phyloP scores from a whole-genome alignment of 805 yeast species.

The Clavispora santaluciae region DNA sequence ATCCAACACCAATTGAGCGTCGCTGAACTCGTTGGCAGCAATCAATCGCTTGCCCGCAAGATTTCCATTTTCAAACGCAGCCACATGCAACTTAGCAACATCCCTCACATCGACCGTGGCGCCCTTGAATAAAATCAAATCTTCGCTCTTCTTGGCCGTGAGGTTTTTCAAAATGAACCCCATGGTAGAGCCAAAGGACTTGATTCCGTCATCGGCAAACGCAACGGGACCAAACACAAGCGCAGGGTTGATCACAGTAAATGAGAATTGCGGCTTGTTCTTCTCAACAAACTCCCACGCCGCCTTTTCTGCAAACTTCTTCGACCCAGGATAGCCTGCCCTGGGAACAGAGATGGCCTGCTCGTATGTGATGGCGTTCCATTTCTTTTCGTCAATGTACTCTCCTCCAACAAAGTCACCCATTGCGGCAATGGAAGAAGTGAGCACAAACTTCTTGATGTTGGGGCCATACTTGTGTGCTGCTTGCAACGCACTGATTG shows the following conservation, averaged over 20 bases:
- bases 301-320: conserved; percentile 9
- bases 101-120: conserved; percentile 18
- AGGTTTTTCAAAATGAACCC: conserved; percentile 1
- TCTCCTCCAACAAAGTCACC: neutral
- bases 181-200: conserved; percentile 22
- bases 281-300: conserved; percentile 49
- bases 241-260: conserved; percentile 41
- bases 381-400: conserved; percentile 18
- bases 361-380: conserved; percentile 53
- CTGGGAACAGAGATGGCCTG: conserved; percentile 16
- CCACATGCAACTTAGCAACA: conserved; percentile 15
- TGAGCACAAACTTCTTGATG: conserved; percentile 8
- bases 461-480: conserved; percentile 8
- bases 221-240: conserved; percentile 50
- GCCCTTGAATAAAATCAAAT: neutral
- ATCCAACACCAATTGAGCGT: conserved; percentile 17
- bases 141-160: neutral
- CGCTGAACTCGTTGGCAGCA: conserved; percentile 15
- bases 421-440: conserved; percentile 13
- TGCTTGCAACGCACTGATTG: conserved; percentile 9
- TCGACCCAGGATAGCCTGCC: conserved; percentile 3
- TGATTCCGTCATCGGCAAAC: conserved; percentile 24
- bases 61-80: conserved; percentile 18
- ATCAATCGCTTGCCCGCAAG: conserved; percentile 12
- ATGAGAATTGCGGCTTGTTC: conserved; percentile 31